Evolutionary conservation across 2,329 filamentous ascomycete genomes (phyloP).

Genomic region (Monilinia laxa): DNA sequence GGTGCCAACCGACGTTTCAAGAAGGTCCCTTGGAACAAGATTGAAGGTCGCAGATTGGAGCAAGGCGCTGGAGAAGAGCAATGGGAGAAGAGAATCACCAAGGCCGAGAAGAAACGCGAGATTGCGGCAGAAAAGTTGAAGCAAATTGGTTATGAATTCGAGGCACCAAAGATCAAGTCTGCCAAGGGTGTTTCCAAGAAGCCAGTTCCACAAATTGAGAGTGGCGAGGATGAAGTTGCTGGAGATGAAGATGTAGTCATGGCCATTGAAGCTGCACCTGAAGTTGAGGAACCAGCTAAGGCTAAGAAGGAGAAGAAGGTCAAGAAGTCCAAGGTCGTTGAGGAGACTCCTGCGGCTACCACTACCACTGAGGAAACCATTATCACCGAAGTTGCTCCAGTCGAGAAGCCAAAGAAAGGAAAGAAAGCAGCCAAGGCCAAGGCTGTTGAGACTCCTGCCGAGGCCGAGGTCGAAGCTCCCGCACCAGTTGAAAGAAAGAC

Average conservation of each 20-base stretch:
- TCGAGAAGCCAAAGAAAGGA: constrained; percentile 33
- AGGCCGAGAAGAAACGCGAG: constrained; percentile 69
- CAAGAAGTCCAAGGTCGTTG: constrained; percentile 30
- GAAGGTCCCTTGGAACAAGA: constrained; percentile 80
- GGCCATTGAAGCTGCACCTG: constrained; percentile 40
- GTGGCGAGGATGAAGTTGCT: constrained; percentile 30
- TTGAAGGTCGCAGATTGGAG: constrained; percentile 73
- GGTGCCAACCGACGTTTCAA: constrained; percentile 90
- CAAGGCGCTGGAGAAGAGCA: constrained; percentile 68
- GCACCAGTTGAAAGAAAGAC: constrained; percentile 9
- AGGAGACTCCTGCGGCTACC: constrained; percentile 28
- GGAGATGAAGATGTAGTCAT: constrained; percentile 26
- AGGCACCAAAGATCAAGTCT: constrained; percentile 68
- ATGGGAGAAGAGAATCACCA: constrained; percentile 76
- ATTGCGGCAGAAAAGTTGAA: constrained; percentile 73
- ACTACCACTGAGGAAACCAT: constrained; percentile 35
- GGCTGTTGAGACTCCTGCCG: constrained; percentile 10
- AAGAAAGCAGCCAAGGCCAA: constrained; percentile 39
- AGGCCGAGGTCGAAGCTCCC: not conserved
- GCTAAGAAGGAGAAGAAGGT: constrained; percentile 34
- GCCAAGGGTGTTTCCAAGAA: constrained; percentile 53
- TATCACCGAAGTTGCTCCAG: constrained; percentile 45
- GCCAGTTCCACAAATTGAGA: constrained; percentile 28
- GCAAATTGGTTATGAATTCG: constrained; percentile 80
- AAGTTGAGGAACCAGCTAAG: constrained; percentile 23